phyloP scores from a whole-genome alignment of 495 filamentous ascomycete genomes.

The Penicillium bialowiezense region DNA sequence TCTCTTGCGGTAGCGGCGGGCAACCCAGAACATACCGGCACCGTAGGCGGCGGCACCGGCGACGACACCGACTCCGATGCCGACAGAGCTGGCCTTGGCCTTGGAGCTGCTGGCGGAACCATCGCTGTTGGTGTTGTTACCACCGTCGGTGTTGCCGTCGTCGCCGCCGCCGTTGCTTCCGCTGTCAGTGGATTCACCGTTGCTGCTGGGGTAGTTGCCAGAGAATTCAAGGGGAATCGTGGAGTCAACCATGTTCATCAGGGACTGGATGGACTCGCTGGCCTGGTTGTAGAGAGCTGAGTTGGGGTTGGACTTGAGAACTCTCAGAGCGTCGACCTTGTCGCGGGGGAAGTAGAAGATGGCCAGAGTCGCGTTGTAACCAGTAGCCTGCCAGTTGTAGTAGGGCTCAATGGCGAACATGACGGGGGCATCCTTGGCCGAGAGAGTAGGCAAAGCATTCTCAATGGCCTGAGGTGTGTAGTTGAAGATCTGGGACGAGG shows the following conservation, averaged over 20 bases:
- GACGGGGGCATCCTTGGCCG: conserved; percentile 42
- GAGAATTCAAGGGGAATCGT: conserved; percentile 74
- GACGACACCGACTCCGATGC: conserved; percentile 75
- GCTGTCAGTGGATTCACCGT: conserved; percentile 26
- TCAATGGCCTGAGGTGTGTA: conserved; percentile 72
- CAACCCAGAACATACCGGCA: conserved; percentile 97
- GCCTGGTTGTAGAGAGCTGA: conserved; percentile 72
- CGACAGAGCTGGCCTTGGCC: conserved; percentile 71
- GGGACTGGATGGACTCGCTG: conserved; percentile 51
- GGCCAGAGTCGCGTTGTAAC: conserved; percentile 83
- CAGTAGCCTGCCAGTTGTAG: conserved; percentile 64
- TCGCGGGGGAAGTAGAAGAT: conserved; percentile 67
- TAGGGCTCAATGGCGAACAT: conserved; percentile 77
- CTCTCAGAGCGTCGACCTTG: conserved; percentile 57
- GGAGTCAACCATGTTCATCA: conserved; percentile 81
- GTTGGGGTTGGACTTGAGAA: conserved; percentile 64
- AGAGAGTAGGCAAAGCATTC: conserved; percentile 56
- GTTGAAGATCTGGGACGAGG: conserved; percentile 83
- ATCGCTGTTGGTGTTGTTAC: conserved; percentile 30
- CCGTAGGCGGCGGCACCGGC: conserved; percentile 87
- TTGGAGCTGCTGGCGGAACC: conserved; percentile 50
- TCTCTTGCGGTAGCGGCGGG: conserved; percentile 87
- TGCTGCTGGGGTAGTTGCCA: conserved; percentile 34
- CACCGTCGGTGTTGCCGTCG: conserved; percentile 35
- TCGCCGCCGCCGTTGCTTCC: conserved; percentile 6